These are phyloP conservation scores for Apocynum venetum DNA, from an alignment of 257 asterid species.

Conservation along the genomic window DNA sequence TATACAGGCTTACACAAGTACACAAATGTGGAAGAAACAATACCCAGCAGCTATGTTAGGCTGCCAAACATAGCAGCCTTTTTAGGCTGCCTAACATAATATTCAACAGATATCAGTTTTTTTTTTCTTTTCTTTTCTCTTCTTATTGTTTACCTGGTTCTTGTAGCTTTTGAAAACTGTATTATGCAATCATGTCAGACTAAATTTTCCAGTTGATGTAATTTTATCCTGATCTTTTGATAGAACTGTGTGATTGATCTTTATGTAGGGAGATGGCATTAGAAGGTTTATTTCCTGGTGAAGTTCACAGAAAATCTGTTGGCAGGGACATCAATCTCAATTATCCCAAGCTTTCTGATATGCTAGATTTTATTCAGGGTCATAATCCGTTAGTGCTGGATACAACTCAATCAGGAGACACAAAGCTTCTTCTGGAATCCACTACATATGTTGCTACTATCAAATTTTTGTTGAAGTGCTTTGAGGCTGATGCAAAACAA, in stretches of 20 bases:
- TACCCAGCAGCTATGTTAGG: too few species aligned
- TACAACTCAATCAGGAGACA: slow-evolving; percentile 43
- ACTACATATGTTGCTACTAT: slow-evolving; percentile 78
- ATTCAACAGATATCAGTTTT: too few species aligned
- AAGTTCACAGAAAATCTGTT: slow-evolving; percentile 51
- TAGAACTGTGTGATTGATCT: slow-evolving; percentile 15
- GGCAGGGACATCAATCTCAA: slow-evolving; percentile 34
- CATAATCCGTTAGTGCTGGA: slow-evolving; percentile 65
- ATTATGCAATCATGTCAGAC: not conserved
- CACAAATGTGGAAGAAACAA: too few species aligned
- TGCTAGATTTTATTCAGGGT: slow-evolving; percentile 69
- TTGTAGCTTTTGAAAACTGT: not conserved
- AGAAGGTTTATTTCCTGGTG: slow-evolving; percentile 92
- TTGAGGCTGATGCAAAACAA: slow-evolving; percentile 66
- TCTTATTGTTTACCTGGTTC: too few species aligned
- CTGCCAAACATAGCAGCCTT: too few species aligned
- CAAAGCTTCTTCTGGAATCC: slow-evolving; percentile 63
- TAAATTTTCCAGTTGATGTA: not conserved
- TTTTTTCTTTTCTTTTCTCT: too few species aligned
- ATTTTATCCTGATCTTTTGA: slow-evolving; percentile 18
- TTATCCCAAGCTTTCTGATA: slow-evolving; percentile 76
- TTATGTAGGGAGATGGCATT: slow-evolving; percentile 84
- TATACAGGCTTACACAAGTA: too few species aligned
- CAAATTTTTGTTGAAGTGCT: slow-evolving; percentile 85
- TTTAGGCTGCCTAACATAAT: too few species aligned